Percentiles rank a stretch among this genome's conserved stretches.
Conservation (phyloP, 2,329 filamentous ascomycete genomes). For the Monosporascus sp. region DNA sequence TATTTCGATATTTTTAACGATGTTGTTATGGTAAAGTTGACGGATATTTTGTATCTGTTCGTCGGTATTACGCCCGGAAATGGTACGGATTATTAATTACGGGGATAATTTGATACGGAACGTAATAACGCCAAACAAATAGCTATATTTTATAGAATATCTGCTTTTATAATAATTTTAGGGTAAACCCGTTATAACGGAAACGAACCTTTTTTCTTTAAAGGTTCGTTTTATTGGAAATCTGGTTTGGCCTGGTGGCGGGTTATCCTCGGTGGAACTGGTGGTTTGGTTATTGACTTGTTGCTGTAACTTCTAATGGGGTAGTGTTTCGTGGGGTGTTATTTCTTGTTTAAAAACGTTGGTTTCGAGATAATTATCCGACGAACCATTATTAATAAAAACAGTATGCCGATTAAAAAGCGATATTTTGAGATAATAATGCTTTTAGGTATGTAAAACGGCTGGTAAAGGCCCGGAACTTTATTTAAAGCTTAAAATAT, state of each 20-base stretch:
- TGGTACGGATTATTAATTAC: conserved; percentile 3
- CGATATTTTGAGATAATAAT: not conserved
- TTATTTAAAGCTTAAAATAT: no score
- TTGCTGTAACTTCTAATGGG: no score
- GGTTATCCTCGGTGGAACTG: no score
- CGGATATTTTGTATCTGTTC: conserved; percentile 1
- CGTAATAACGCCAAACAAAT: conserved; percentile 1
- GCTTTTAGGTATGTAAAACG: no score
- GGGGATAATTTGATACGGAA: not conserved
- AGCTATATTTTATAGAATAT: conserved; percentile 1
- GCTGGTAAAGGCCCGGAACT: no score
- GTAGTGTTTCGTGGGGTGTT: no score
- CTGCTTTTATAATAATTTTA: conserved; percentile 1
- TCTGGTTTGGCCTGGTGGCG: no score
- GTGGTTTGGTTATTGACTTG: no score
- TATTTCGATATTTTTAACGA: conserved; percentile 1
- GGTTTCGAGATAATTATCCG: not conserved
- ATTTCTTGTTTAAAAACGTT: no score
- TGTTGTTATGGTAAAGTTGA: not conserved
- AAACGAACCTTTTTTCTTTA: no score
- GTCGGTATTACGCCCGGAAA: not conserved
- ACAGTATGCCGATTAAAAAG: not conserved
- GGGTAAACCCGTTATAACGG: not conserved
- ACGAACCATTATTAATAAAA: not conserved
- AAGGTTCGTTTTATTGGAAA: no score